These are phyloP conservation scores for Colletotrichum musicola DNA, from an alignment of 2,329 filamentous ascomycete species.

Conservation along the genomic window DNA sequence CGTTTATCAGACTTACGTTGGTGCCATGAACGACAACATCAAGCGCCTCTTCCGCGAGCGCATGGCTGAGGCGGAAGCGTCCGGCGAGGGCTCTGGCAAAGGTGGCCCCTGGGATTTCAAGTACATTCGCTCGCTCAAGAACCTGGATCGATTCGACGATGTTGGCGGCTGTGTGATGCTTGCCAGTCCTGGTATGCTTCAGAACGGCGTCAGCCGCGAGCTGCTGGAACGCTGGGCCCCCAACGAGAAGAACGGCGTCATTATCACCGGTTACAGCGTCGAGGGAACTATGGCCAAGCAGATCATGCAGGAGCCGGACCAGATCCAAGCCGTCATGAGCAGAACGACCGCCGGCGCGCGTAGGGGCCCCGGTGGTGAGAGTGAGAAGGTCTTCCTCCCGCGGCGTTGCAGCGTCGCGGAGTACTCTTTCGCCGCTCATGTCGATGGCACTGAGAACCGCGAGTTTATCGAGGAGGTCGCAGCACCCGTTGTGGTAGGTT, in stretches of 20 bases:
- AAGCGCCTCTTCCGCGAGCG: constrained; percentile 93
- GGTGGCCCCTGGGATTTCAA: constrained; percentile 97
- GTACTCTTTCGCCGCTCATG: constrained; percentile 95
- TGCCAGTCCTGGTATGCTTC: constrained; percentile 96
- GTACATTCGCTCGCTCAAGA: constrained; percentile 91
- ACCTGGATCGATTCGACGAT: constrained; percentile 95
- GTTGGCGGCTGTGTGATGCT: constrained; percentile 97
- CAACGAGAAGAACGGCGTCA: constrained; percentile 95
- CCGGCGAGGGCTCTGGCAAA: constrained; percentile 78
- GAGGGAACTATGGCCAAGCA: constrained; percentile 98
- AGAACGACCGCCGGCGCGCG: constrained; percentile 74
- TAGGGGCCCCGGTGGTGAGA: constrained; percentile 74
- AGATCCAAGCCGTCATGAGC: constrained; percentile 94
- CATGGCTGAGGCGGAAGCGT: constrained; percentile 89
- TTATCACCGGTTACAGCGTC: constrained; percentile 98
- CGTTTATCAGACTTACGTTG: constrained; percentile 97
- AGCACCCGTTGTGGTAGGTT: constrained; percentile 89
- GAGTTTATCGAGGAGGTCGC: constrained; percentile 96
- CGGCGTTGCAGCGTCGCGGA: constrained; percentile 93
- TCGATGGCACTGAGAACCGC: constrained; percentile 94
- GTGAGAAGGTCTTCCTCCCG: constrained; percentile 92
- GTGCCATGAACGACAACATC: constrained; percentile 99
- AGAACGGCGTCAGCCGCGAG: constrained; percentile 94
- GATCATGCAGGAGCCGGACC: constrained; percentile 93
- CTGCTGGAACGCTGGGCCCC: constrained; percentile 96